Base-by-base conservation (phyloP, 1,284 basidiomycete species). In the Cerrena zonata region DNA sequence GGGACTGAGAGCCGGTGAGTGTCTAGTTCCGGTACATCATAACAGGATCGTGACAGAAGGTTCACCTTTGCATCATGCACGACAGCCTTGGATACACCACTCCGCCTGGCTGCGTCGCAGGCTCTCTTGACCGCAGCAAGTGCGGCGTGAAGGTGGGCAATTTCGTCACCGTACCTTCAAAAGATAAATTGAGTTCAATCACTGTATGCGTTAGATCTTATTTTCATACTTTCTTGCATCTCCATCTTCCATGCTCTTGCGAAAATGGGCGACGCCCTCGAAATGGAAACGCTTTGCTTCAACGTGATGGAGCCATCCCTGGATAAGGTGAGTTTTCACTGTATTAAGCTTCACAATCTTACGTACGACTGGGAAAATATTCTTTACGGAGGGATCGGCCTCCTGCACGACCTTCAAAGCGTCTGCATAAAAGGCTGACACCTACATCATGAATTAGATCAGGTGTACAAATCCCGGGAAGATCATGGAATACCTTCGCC, bases 191-290 rank as follows among this genome's bases (percentile, higher is more conserved):
- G 5, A 4, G 3, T 23, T 47, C 23, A 36, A 10, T 22, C 3
- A 12, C 18, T 21, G 7, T 13, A 42, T 50, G 55, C 54, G 47
- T 49, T 19, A 39, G 36, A 43, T 42, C 13, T 11, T 44, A 18
- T 45, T 45, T 18, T 59, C 69, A 39, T 50, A 84, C 87, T 82
- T 80, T 67, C 84, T 86, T 41, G 82, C 79, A 56, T 91, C 92
- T n/a, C 91, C 78, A 62, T 98, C 94, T 50, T 95, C 94, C 52
- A 91, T 76, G 61, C 89, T 89, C 67, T 94, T 89, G 34, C 95
- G 78, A 63, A 86, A 95, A 61, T 94, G 90, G 2, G 95, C 84
- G 1, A 91, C 95, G 1, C 93, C 93, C 41, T 80, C 78, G 63
- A 99, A 99, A 69, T 99, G 95, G 50, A 78, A 72, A 40, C 76